Evolutionary conservation across 108 stramenopile genomes (phyloP).

Genomic region (Nitzschia inconspicua): DNA sequence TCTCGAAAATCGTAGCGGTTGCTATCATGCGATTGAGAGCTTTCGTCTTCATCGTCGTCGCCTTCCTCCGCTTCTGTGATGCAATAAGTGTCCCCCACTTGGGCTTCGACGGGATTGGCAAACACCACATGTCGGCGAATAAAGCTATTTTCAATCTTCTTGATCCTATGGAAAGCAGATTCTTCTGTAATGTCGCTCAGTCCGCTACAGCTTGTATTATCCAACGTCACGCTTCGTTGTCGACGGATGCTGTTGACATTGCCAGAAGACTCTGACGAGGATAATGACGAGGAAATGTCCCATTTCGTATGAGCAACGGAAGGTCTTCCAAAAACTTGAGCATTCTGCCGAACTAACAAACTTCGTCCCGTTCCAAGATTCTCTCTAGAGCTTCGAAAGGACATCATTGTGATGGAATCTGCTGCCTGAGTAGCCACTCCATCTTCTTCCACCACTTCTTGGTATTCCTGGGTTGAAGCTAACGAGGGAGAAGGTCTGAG

Average conservation of each 20-base stretch:
- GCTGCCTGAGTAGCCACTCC: not conserved
- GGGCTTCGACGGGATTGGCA: not conserved
- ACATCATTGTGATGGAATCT: not conserved
- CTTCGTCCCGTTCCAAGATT: constrained; percentile 18
- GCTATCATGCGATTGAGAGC: not conserved
- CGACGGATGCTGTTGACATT: not conserved
- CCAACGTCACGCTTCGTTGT: constrained; percentile 2
- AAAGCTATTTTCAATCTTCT: too few relatives aligned
- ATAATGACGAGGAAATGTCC: constrained; percentile 7
- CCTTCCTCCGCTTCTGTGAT: not conserved
- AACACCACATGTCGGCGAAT: too few relatives aligned
- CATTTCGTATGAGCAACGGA: constrained; percentile 8
- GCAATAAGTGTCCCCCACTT: not conserved
- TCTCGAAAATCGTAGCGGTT: not conserved
- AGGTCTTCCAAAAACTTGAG: constrained; percentile 17
- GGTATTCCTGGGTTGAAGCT: constrained; percentile 5
- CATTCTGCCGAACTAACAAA: constrained; percentile 19
- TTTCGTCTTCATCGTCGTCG: constrained; percentile 5
- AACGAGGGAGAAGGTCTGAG: not conserved
- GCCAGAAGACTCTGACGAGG: not conserved
- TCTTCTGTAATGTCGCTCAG: constrained; percentile 14
- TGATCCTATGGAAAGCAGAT: too few relatives aligned
- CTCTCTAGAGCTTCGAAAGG: constrained; percentile 9
- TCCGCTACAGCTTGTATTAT: constrained; percentile 3
- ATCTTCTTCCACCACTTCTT: constrained; percentile 16